Evolutionary conservation across 78 protist species (phyloP).

Genomic region (Dictyostelium intermedium): DNA sequence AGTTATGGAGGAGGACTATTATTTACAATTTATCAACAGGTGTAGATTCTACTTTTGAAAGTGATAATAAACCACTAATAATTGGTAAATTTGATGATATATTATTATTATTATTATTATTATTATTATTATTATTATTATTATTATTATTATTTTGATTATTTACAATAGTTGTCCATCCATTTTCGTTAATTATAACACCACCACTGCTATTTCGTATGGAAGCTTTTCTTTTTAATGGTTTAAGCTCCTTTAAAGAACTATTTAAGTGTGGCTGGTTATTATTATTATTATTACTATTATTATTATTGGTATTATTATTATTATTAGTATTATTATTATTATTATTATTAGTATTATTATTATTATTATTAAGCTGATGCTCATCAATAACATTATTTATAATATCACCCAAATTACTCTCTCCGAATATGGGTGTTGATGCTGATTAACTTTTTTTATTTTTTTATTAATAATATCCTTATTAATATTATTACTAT

Average conservation of each 20-base stretch:
- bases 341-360: too few species aligned
- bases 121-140: not conserved
- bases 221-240: not conserved
- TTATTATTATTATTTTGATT: not conserved
- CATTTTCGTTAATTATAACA: not conserved
- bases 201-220: not conserved
- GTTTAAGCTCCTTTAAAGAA: not conserved
- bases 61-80: not conserved
- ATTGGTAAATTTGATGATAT: not conserved
- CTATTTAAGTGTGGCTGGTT: not conserved
- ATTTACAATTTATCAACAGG: not conserved
- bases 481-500: not conserved
- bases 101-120: not conserved
- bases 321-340: not conserved
- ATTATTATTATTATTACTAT: not conserved
- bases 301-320: not conserved
- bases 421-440: not conserved
- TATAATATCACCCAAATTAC: not conserved
- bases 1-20: not conserved
- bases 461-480: not conserved
- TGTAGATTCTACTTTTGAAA: not conserved
- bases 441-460: not conserved
- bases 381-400: not conserved
- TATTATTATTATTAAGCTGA: not conserved
- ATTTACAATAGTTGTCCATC: not conserved